phyloP scores from a whole-genome alignment of 148 eudicot genomes.

The Fagopyrum homotropicum region DNA sequence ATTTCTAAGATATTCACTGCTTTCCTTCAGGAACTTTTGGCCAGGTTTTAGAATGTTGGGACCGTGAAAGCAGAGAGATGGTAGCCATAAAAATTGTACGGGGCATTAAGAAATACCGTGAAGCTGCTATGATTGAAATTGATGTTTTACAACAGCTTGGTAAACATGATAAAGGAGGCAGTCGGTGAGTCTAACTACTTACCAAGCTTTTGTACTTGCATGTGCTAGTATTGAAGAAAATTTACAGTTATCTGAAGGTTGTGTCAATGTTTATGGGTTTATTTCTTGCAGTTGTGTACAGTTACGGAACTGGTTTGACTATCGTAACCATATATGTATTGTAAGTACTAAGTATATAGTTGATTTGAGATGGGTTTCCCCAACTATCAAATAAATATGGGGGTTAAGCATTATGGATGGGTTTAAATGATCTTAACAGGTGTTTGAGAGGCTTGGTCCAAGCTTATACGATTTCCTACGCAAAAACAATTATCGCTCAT shows the following conservation, averaged over 20 bases:
- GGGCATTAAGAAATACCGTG: slow-evolving; percentile 74
- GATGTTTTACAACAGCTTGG: slow-evolving; percentile 70
- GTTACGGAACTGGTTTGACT: slow-evolving; percentile 74
- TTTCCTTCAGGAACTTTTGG: slow-evolving; percentile 94
- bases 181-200: slow-evolving; percentile 43
- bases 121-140: slow-evolving; percentile 82
- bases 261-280: slow-evolving; percentile 16
- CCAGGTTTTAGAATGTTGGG: slow-evolving; percentile 84
- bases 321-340: slow-evolving; percentile 83
- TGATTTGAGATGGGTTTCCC: slow-evolving; percentile 15
- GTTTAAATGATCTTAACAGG: slow-evolving; percentile 61
- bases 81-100: slow-evolving; percentile 83
- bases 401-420: slow-evolving; percentile 36
- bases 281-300: slow-evolving; percentile 71
- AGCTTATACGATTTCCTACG: slow-evolving; percentile 86
- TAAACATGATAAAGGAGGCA: slow-evolving; percentile 45
- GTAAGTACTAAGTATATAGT: slow-evolving; percentile 50
- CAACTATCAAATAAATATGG: slow-evolving; percentile 9
- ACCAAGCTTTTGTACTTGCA: neutral
- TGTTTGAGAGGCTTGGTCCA: slow-evolving; percentile 99
- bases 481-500: slow-evolving; percentile 74
- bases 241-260: slow-evolving; percentile 16
- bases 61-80: slow-evolving; percentile 53
- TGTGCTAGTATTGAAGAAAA: neutral
- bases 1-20: slow-evolving; percentile 24